Conservation (phyloP, 805 yeast species). For the Spathaspora sp. region DNA sequence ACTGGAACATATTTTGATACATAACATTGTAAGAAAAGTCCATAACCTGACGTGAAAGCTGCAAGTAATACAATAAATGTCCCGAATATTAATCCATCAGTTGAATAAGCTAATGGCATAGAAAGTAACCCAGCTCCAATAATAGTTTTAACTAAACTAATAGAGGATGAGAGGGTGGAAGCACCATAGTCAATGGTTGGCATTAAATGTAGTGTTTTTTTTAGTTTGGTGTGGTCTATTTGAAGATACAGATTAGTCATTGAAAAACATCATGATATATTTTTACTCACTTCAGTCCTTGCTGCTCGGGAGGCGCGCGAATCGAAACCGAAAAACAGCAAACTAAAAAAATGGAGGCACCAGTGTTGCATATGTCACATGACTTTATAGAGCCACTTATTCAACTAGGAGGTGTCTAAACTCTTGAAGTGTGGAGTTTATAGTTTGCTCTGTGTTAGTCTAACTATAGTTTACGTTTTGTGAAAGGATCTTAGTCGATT, state of each 20-base stretch:
- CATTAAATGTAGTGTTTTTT: neutral
- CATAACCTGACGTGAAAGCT: conserved; percentile 64
- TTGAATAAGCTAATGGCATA: conserved; percentile 66
- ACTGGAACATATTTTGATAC: conserved; percentile 53
- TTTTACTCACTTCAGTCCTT: no score
- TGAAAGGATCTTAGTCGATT: no score
- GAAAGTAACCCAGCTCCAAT: conserved; percentile 80
- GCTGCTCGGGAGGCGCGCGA: no score
- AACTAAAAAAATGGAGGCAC: no score
- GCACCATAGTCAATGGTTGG: conserved; percentile 31
- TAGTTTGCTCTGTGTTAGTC: no score
- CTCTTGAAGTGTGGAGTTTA: no score
- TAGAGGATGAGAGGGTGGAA: conserved; percentile 53
- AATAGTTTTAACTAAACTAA: conserved; percentile 71
- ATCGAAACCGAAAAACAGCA: no score
- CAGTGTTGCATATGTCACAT: no score
- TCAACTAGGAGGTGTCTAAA: no score
- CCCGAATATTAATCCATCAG: conserved; percentile 66
- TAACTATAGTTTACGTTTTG: no score
- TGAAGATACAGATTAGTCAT: neutral
- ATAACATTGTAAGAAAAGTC: conserved; percentile 59
- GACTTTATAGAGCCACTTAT: no score
- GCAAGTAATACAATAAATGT: conserved; percentile 52
- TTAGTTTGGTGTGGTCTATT: neutral
- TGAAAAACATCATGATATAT: no score